These are phyloP conservation scores for Candolleomyces efflorescens DNA, from an alignment of 768 basidiomycete species.

Conservation along the genomic window DNA sequence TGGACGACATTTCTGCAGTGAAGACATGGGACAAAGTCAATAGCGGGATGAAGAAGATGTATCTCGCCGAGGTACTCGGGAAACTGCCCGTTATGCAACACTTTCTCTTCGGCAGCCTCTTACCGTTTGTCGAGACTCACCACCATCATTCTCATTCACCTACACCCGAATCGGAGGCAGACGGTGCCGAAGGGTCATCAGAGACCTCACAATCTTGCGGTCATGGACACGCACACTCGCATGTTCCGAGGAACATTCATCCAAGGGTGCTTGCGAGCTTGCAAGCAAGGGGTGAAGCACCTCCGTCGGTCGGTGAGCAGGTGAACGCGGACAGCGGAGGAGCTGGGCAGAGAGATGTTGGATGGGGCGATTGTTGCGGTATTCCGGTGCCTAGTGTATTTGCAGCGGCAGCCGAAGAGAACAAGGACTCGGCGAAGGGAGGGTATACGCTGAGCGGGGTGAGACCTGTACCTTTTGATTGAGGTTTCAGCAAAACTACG, in stretches of 20 bases:
- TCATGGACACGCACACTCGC: constrained; percentile 9
- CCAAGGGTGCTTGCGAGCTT: constrained; percentile 5
- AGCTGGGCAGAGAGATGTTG: constrained; percentile 47
- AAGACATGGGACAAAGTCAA: constrained; percentile 51
- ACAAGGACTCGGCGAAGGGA: constrained; percentile 36
- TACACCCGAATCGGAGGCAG: not conserved
- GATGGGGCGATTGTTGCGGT: constrained; percentile 91
- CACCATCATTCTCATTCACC: not conserved
- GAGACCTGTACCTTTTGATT: constrained; percentile 80
- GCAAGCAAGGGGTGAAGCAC: constrained; percentile 5
- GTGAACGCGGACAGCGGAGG: constrained; percentile 22
- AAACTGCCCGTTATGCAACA: constrained; percentile 97
- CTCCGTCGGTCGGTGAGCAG: not conserved
- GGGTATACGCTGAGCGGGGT: constrained; percentile 52
- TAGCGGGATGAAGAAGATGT: constrained; percentile 97
- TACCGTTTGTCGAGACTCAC: constrained; percentile 42
- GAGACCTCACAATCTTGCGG: constrained; percentile 9
- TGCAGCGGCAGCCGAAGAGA: constrained; percentile 57
- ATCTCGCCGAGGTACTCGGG: constrained; percentile 87
- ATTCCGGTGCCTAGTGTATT: constrained; percentile 84
- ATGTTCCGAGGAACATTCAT: constrained; percentile 4
- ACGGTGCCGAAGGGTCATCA: constrained; percentile 23
- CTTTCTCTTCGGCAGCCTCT: constrained; percentile 87
- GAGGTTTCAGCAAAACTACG: constrained; percentile 8
- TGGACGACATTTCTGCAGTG: constrained; percentile 93